Base-by-base conservation (phyloP, 2,329 filamentous ascomycete species). In the Phaeomoniella chlamydospora region DNA sequence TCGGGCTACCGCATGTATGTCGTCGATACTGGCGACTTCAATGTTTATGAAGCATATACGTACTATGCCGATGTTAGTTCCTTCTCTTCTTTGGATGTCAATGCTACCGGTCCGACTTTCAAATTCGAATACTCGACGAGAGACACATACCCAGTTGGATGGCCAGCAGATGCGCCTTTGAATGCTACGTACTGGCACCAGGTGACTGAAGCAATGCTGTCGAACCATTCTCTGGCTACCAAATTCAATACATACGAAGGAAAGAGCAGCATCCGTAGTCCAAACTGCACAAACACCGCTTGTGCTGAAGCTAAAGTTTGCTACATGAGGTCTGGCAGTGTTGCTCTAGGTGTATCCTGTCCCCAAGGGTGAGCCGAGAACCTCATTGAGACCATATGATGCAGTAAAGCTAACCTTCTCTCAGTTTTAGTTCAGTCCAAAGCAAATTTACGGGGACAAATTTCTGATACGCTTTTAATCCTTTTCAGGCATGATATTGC, bases 101-200 rank as follows among this genome's bases (percentile, higher is more conserved):
- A 43, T 9, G 41, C 47, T 2, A 53, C 56, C 0, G 67, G 68
- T 0, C 68, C 68, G 3, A 64, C 57, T 0, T 72, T 54, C 45
- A 42, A 61, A 15, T 58, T 65, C 36, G 67, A 70, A 39, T 72
- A 72, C 45, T 66, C 62, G 1, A 68, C 67, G 0, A 57, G 68
- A 3, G 61, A 68, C 3, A 55, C 61, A 0, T 72, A 70, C 37
- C 55, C 57, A 0, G 57, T 60, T 2, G 47, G 45, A 2, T 71
- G 67, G 67, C 60, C 65, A 2, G 43, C 40, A 2, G 46, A 58
- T 31, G 68, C 64, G 0, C 70, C 70, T 3, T 50, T 74, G 26
- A 73, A 74, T 41, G 68, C 67, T 0, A 73, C 68, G 0, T 75
- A 73, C 49, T 74, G 70, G 71, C 69, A 74, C 39, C 51, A 50